Conservation (phyloP, 495 filamentous ascomycete genomes). For the Paragyromitra xinjiangensis region DNA sequence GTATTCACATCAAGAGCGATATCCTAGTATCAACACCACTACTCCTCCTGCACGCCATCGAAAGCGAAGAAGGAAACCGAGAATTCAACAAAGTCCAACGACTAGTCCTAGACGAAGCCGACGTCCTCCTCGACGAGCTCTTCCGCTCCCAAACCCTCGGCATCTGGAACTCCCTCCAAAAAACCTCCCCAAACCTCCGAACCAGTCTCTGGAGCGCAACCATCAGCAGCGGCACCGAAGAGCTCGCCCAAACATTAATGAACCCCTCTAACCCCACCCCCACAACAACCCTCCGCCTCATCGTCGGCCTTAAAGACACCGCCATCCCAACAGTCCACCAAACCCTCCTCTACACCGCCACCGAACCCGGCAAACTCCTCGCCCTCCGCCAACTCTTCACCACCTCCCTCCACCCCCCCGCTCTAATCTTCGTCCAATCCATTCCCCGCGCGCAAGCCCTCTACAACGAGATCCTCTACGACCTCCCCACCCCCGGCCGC, state of each 20-base stretch:
- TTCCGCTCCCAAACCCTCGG: conserved; percentile 89
- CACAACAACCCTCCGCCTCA: conserved; percentile 73
- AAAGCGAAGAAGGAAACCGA: conserved; percentile 65
- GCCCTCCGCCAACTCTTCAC: conserved; percentile 88
- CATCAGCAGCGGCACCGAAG: conserved; percentile 91
- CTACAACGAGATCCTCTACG: conserved; percentile 89
- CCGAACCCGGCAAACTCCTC: conserved; percentile 90
- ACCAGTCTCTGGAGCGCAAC: conserved; percentile 93
- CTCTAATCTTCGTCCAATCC: conserved; percentile 93
- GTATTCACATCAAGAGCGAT: conserved; percentile 69
- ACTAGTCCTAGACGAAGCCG: conserved; percentile 90
- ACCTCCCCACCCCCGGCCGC: conserved; percentile 86
- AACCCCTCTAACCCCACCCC: conserved; percentile 4
- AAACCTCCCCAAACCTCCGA: conserved; percentile 72
- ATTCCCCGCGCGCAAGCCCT: conserved; percentile 88
- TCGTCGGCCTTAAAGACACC: conserved; percentile 94
- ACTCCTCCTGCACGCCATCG: conserved; percentile 76
- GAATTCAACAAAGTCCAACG: conserved; percentile 24
- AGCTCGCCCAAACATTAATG: conserved; percentile 65
- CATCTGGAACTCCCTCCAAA: conserved; percentile 72
- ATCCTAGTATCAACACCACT: conserved; percentile 90
- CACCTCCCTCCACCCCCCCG: conserved; percentile 79
- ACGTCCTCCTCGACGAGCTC: conserved; percentile 88
- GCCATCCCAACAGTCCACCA: conserved; percentile 91
- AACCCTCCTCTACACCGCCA: conserved; percentile 87